phyloP scores from a whole-genome alignment of 805 yeast species.

The Lachancea cidri region DNA sequence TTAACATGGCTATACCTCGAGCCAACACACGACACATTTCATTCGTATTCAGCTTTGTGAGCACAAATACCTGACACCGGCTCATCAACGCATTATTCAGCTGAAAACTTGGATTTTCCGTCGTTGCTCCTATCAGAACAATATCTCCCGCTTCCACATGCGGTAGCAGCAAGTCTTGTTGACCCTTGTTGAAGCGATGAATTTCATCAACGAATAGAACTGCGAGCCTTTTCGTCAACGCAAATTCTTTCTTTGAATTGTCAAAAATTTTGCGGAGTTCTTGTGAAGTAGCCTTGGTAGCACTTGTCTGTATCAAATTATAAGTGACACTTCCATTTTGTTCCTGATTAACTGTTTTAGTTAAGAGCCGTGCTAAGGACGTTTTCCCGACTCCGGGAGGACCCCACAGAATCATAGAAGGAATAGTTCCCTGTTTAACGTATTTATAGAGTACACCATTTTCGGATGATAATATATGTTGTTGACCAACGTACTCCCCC shows the following conservation, averaged over 20 bases:
- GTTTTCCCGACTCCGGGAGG: slow-evolving; percentile 95
- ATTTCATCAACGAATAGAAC: slow-evolving; percentile 88
- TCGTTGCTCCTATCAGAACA: slow-evolving; percentile 90
- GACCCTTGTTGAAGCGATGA: slow-evolving; percentile 79
- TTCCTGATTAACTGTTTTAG: slow-evolving; percentile 22
- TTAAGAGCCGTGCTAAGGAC: slow-evolving; percentile 59
- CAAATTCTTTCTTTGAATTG: slow-evolving; percentile 32
- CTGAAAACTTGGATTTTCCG: slow-evolving; percentile 87
- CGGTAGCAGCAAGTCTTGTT: slow-evolving; percentile 84
- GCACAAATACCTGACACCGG: slow-evolving; percentile 73
- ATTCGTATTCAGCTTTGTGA: slow-evolving; percentile 44
- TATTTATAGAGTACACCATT: slow-evolving; percentile 64
- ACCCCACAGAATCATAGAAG: slow-evolving; percentile 90
- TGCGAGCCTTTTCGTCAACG: slow-evolving; percentile 46
- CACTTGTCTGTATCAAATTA: slow-evolving; percentile 74
- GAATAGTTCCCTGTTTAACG: slow-evolving; percentile 55
- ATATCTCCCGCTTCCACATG: slow-evolving; percentile 80
- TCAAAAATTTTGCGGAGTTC: slow-evolving; percentile 63
- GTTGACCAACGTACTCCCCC: slow-evolving; percentile 78
- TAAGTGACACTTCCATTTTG: slow-evolving; percentile 17
- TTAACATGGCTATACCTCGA: slow-evolving; percentile 55
- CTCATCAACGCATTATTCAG: slow-evolving; percentile 78
- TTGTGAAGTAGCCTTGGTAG: slow-evolving; percentile 53
- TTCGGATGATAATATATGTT: slow-evolving; percentile 57
- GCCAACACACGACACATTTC: slow-evolving; percentile 51